Evolutionary conservation across 164 flowering plant genomes (phyloP), one percentile per base, ranked within the genome.

Genomic region (Macadamia tetraphylla): DNA sequence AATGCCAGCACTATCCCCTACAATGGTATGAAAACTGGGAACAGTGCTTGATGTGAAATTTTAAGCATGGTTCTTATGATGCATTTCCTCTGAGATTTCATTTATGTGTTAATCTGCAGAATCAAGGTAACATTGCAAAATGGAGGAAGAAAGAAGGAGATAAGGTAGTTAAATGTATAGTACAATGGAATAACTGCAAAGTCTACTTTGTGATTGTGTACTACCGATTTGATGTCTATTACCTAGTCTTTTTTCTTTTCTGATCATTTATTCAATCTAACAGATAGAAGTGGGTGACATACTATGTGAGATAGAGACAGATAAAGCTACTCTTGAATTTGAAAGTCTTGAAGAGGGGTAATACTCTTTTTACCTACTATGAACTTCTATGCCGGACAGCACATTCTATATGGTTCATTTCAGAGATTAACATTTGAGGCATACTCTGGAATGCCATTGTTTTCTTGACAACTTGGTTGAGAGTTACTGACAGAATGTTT

Each of bases 271-370:
- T 59, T 65, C 79, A 46, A 60, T 78, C 52, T 64, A 61, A 73
- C 89, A 94, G 97, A 91, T 94, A 77, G 96, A 81, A 76, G 89
- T 84, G 70, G 98, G 98, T 59, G 98, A 94, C 75, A 82, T 94
- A 53, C 66, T 91, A 53, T 94, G 98, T 74, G 96, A 90, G 76
- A 91, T 94, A 79, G 98, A 94, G 79, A 94, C 98, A 0, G 97
- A 94, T 74, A 94, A 94, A 80, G 98, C 98, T 44, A 91, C 98
- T 2, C 73, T 94, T 70, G 98, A 94, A 75, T 90, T 86, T 79
- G 98, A 94, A 76, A 70, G 88, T 75, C 93, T 85, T 44, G 98
- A 94, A 73, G 98, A 94, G 72, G 98, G 98, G 97, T 94, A 91
- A 73, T 46, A 61, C 57, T 32, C 11, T 52, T 66, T 6, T 62